These are phyloP conservation scores for Chaetothyriales sp. DNA, from an alignment of 2,329 filamentous ascomycete species.

Conservation along the genomic window DNA sequence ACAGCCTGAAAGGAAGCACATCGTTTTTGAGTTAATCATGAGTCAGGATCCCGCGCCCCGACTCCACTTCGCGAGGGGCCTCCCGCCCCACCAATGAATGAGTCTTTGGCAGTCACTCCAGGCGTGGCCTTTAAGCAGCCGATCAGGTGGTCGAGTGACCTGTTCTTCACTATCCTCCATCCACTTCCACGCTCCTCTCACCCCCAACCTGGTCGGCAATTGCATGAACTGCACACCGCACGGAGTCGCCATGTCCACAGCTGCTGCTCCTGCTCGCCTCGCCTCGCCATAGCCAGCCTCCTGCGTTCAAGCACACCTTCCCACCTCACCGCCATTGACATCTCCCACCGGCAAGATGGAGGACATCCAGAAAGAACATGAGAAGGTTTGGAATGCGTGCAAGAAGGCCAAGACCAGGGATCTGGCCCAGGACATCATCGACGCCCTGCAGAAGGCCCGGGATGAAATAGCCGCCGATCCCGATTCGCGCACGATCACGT, in stretches of 20 bases:
- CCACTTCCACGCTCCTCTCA: not conserved
- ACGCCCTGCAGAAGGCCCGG: slow-evolving; percentile 57
- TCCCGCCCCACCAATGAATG: not conserved
- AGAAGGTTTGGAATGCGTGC: slow-evolving; percentile 52
- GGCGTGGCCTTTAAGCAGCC: not conserved
- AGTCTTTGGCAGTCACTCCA: not conserved
- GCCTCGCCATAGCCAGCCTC: not conserved
- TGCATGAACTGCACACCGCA: not conserved
- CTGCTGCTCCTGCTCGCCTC: not conserved
- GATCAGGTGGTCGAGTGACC: not conserved
- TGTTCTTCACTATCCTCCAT: not conserved
- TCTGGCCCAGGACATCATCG: slow-evolving; percentile 72
- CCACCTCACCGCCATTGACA: not conserved
- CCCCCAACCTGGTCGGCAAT: too few relatives aligned
- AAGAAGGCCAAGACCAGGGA: slow-evolving; percentile 56
- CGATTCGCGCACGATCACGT: slow-evolving; percentile 53
- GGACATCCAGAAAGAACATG: slow-evolving; percentile 56
- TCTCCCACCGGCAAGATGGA: slow-evolving; percentile 35
- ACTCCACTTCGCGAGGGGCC: not conserved
- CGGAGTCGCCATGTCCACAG: not conserved
- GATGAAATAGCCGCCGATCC: slow-evolving; percentile 60
- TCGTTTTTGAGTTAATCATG: too few relatives aligned
- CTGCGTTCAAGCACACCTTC: not conserved
- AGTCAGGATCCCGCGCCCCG: too few relatives aligned
- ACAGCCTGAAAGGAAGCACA: too few relatives aligned